Percentiles rank a stretch among this genome's conserved stretches.
These are phyloP conservation scores for Trichoderma hamatum DNA, from an alignment of 2,329 filamentous ascomycete species.

Conservation along the genomic window DNA sequence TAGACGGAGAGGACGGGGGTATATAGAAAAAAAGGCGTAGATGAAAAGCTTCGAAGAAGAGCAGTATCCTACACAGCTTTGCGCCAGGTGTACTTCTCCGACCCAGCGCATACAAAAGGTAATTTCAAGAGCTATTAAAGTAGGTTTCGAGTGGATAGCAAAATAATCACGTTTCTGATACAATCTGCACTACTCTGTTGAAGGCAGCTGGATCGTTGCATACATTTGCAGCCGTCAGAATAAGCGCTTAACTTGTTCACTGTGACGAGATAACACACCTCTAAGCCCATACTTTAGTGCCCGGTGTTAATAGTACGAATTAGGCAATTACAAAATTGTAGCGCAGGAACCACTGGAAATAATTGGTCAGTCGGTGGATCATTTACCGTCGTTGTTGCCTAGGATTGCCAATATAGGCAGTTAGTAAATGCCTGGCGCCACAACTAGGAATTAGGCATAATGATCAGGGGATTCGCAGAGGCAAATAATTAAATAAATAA, in stretches of 20 bases:
- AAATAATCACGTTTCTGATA: not conserved
- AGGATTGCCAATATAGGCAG: slow-evolving; percentile 4
- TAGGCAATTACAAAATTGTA: not conserved
- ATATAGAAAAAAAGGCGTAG: not conserved
- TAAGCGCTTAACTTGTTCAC: not conserved
- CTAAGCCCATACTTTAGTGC: not conserved
- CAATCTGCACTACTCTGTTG: not conserved
- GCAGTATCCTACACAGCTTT: not conserved
- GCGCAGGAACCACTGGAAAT: not conserved
- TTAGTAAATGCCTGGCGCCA: not conserved
- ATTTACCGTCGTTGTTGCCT: not conserved
- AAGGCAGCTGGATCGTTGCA: not conserved
- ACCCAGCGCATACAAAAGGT: not conserved
- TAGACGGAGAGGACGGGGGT: not conserved
- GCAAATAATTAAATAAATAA: not conserved
- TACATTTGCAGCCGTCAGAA: not conserved
- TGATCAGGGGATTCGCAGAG: not conserved
- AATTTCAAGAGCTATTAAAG: not conserved
- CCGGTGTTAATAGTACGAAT: not conserved
- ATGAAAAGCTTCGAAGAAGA: not conserved
- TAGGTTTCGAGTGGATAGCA: not conserved
- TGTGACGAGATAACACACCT: not conserved
- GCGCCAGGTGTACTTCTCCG: not conserved
- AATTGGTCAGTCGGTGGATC: not conserved
- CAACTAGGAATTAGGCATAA: not conserved